These are phyloP conservation scores for Sparassis latifolia DNA, from an alignment of 1,284 basidiomycete species.

Conservation along the genomic window DNA sequence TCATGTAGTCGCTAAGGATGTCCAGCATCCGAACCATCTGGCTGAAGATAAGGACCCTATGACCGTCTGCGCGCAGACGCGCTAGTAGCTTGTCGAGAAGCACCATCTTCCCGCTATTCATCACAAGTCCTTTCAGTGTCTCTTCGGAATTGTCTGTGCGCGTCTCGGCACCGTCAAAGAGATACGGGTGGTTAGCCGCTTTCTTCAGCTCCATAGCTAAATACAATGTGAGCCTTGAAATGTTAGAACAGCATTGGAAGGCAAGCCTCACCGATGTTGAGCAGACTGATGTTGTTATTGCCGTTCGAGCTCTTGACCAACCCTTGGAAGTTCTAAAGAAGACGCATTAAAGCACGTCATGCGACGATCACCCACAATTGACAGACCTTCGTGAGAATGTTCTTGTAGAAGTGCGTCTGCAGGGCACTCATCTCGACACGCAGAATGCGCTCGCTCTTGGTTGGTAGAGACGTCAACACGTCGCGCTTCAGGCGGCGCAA, in stretches of 20 bases:
- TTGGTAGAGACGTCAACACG: slow-evolving; percentile 94
- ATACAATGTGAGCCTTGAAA: slow-evolving; percentile 47
- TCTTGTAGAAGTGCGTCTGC: slow-evolving; percentile 99
- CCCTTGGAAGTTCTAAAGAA: slow-evolving; percentile 80
- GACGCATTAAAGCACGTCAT: slow-evolving; percentile 6
- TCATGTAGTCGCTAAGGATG: slow-evolving; percentile 97
- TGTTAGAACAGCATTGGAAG: neutral
- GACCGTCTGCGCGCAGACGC: slow-evolving; percentile 85
- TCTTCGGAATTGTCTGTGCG: slow-evolving; percentile 76
- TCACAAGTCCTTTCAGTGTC: slow-evolving; percentile 90
- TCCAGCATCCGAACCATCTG: slow-evolving; percentile 99
- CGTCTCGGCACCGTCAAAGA: slow-evolving; percentile 94
- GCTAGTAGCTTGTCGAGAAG: slow-evolving; percentile 91
- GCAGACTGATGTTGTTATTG: slow-evolving; percentile 83
- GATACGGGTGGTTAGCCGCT: slow-evolving; percentile 95
- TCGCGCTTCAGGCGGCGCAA: slow-evolving; percentile 93
- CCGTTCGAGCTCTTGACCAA: slow-evolving; percentile 83
- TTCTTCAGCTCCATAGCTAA: slow-evolving; percentile 94
- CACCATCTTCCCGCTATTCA: slow-evolving; percentile 98
- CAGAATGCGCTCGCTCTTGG: slow-evolving; percentile 97
- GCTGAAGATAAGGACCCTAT: slow-evolving; percentile 97
- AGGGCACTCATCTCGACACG: slow-evolving; percentile 97
- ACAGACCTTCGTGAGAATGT: slow-evolving; percentile 88
- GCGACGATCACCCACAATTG: slow-evolving; percentile 2
- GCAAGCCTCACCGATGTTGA: slow-evolving; percentile 73